Evolutionary conservation across 2,329 filamentous ascomycete genomes (phyloP), one percentile per base, ranked within the genome.

Genomic region (Scytalidium lignicola): DNA sequence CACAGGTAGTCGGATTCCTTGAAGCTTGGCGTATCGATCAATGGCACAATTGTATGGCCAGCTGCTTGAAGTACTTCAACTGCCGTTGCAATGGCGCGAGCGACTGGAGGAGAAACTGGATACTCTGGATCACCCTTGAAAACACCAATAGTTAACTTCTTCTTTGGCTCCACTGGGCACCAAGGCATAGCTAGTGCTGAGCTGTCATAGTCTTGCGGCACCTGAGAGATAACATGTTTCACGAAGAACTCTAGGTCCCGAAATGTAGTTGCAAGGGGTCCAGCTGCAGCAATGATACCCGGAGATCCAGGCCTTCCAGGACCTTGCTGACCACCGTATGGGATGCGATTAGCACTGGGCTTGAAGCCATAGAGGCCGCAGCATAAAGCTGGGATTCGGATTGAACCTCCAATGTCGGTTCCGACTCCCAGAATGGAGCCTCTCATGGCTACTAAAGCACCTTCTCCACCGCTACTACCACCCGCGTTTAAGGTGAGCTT

Each of bases 401-500:
- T 63, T 39, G 68, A 70, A 8, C 70, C 70, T 1, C 65, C 71
- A 22, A 73, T 69, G 41, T 74, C 71, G 28, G 68, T 65, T 3
- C 72, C 72, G 26, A 74, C 55, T 0, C 71, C 69, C 3, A 74
- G 32, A 2, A 70, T 52, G 18, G 69, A 70, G 17, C 72, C 72
- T 3, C 70, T 61, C 29, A 73, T 61, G 1, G 67, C 70, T 2
- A 74, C 41, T 0, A 74, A 55, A 0, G 72, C 70, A 23, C 74
- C 80, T 62, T 86, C 82, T 10, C 83, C 83, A 10, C 83, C 83
- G 0, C 78, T 79, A 7, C 72, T 76, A 2, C 83, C 83, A 10
- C 83, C 83, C 0, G 78, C 75, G 0, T 79, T 82, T 18, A 80
- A 67, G 18, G 71, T 67, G 5, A 75, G 69, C 48, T 83, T 83